These are phyloP conservation scores for Pseudocercospora musae DNA, from an alignment of 2,329 filamentous ascomycete species.

Conservation along the genomic window DNA sequence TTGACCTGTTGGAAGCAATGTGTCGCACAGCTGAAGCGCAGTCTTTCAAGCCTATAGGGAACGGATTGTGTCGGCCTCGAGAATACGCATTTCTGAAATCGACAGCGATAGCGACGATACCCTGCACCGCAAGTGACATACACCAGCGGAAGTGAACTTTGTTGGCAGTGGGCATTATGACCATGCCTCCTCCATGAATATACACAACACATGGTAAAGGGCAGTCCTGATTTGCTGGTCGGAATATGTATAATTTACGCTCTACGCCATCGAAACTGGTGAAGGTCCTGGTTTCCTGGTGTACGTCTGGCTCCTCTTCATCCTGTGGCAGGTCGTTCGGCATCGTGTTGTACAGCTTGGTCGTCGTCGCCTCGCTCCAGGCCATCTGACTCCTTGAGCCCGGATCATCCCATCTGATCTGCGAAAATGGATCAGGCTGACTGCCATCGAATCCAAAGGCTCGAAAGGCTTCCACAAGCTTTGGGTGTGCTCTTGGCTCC, in stretches of 20 bases:
- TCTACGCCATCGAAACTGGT: conserved; percentile 24
- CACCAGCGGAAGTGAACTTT: conserved; percentile 29
- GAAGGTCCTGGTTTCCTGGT: conserved; percentile 18
- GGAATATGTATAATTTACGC: conserved; percentile 24
- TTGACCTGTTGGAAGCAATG: conserved; percentile 21
- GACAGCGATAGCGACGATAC: conserved; percentile 27
- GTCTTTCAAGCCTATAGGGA: conserved; percentile 33
- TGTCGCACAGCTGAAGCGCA: conserved; percentile 28
- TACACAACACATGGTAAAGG: conserved; percentile 29
- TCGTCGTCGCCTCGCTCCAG: conserved; percentile 15
- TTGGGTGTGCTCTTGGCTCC: conserved; percentile 28
- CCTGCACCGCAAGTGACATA: conserved; percentile 26
- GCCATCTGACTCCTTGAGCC: conserved; percentile 19
- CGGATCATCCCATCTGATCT: conserved; percentile 18
- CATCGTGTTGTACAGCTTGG: conserved; percentile 71
- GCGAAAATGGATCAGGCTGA: conserved; percentile 18
- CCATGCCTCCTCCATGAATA: conserved; percentile 34
- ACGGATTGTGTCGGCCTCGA: conserved; percentile 25
- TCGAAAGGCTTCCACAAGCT: conserved; percentile 21
- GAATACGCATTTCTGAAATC: conserved; percentile 35
- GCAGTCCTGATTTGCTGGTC: conserved; percentile 10
- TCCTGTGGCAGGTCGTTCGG: conserved; percentile 56
- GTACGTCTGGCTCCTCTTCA: conserved; percentile 18
- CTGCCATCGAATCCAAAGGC: conserved; percentile 24
- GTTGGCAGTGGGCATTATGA: conserved; percentile 20